Evolutionary conservation across 1,284 basidiomycete species (phyloP).

Genomic region (Moesziomyces parantarcticus): DNA sequence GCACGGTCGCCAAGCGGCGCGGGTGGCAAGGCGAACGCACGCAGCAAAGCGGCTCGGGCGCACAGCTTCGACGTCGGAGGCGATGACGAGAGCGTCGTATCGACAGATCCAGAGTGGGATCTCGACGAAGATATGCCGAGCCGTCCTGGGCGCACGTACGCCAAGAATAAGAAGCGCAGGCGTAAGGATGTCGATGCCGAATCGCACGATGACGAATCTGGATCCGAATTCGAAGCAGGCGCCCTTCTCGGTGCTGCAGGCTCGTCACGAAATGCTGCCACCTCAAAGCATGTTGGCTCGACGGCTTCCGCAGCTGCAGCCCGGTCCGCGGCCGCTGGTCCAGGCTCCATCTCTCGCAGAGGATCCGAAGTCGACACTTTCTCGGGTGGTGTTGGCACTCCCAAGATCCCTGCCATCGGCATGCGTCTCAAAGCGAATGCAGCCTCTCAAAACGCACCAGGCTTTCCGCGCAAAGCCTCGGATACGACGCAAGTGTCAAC

Average conservation of each 20-base stretch:
- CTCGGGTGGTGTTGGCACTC: constrained; percentile 12
- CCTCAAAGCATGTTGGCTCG: constrained; percentile 20
- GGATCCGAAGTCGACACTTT: constrained; percentile 23
- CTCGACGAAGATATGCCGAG: constrained; percentile 53
- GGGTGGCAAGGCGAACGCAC: constrained; percentile 29
- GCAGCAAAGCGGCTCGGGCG: constrained; percentile 33
- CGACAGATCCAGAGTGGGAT: constrained; percentile 55
- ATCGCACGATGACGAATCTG: constrained; percentile 45
- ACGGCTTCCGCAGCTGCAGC: constrained; percentile 16
- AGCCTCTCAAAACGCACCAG: constrained; percentile 26
- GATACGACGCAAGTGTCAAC: constrained; percentile 31
- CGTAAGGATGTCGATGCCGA: constrained; percentile 39
- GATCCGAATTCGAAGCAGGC: constrained; percentile 49
- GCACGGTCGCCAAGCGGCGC: constrained; percentile 17
- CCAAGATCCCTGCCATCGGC: constrained; percentile 36
- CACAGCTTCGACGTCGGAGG: constrained; percentile 27
- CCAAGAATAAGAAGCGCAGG: constrained; percentile 52
- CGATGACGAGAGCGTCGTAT: constrained; percentile 46
- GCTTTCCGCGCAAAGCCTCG: constrained; percentile 38
- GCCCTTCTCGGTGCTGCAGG: constrained; percentile 27
- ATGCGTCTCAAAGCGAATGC: constrained; percentile 55
- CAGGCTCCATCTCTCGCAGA: constrained; percentile 13
- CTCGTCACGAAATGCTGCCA: constrained; percentile 13
- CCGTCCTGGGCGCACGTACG: constrained; percentile 51
- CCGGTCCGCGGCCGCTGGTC: constrained; percentile 11